Evolutionary conservation across 23 red algal genomes (phyloP), one percentile per base, ranked within the genome.

Genomic region (Gracilaria domingensis): DNA sequence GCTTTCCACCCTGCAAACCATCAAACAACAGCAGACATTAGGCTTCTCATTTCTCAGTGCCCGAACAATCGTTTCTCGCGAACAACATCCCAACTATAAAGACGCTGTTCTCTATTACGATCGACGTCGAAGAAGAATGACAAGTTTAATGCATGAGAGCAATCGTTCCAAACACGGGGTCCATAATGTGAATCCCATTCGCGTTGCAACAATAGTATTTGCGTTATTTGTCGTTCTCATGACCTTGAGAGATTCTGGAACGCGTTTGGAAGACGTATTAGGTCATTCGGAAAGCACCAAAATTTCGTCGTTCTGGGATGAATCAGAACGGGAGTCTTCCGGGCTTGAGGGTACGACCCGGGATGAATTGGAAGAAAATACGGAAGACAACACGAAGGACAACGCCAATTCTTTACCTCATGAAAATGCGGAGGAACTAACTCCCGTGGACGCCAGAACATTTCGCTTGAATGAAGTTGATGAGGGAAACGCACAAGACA

Each of bases 211-310:
- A 11, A n/a, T 77, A 25, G 13, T 50, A 12, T 77, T 50, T 20
- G 72, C 72, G 24, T 23, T 77, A 4, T 77, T 77, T 20, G 72
- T 50, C 20, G 42, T 77, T 18, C 72, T 77, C 26, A 77, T 77
- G 45, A 77, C 72, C 0, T 51, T 77, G 23, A 2, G 72, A 50
- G 72, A 77, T 51, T 77, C 72, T 49, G 45, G 72, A 77, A 25
- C 42, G 23, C 38, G 40, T 17, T 11, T 34, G 5, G 72, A 77
- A 34, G 23, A 50, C 36, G 23, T 17, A 8, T 18, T 51, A 29
- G 30, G 39, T 26, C 21, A 50, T 51, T 49, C 39, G 7, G 18
- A 34, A 2, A 12, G 26, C 42, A 26, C 0, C 16, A 69, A 36
- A 17, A 28, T 37, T 69, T 17, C 64, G 8, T 18, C 20, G 13